Percentiles rank a stretch among this genome's conserved stretches.
Conservation (phyloP, 2,329 filamentous ascomycete species). For the Nigrospora sphaerica region DNA sequence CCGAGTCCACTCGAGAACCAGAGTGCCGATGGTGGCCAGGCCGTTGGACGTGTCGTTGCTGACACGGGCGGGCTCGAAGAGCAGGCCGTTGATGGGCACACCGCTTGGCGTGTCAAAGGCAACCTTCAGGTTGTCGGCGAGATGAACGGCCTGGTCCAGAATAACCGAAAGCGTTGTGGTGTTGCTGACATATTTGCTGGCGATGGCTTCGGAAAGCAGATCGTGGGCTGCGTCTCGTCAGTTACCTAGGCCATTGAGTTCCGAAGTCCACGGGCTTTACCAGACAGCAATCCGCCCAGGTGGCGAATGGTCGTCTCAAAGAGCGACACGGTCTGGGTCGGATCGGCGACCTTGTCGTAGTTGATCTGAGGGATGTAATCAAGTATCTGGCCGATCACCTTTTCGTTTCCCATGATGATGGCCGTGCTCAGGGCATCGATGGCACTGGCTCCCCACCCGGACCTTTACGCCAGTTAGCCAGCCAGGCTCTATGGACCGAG, state of each 20-base stretch:
- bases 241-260: background rate
- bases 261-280: slow-evolving; percentile 22
- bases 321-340: slow-evolving; percentile 51
- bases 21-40: slow-evolving; percentile 68
- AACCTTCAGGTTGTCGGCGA: slow-evolving; percentile 68
- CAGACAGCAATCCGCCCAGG: slow-evolving; percentile 71
- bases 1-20: slow-evolving; percentile 79
- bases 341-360: slow-evolving; percentile 53
- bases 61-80: slow-evolving; percentile 45
- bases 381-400: slow-evolving; percentile 65
- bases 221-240: slow-evolving; percentile 49
- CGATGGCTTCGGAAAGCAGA: slow-evolving; percentile 61
- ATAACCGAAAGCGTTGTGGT: slow-evolving; percentile 47
- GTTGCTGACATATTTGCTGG: slow-evolving; percentile 34
- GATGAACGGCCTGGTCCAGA: slow-evolving; percentile 57
- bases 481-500: background rate
- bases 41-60: slow-evolving; percentile 54
- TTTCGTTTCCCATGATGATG: slow-evolving; percentile 63
- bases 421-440: slow-evolving; percentile 77
- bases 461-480: slow-evolving; percentile 37
- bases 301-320: slow-evolving; percentile 93
- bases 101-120: slow-evolving; percentile 73
- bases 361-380: slow-evolving; percentile 64
- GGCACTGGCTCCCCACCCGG: slow-evolving; percentile 78
- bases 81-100: slow-evolving; percentile 63